A percentile compares a stretch with the other conserved stretches of the same genome.
Conservation (phyloP, 2,329 filamentous ascomycete species). For the Trichoderma harzianum region DNA sequence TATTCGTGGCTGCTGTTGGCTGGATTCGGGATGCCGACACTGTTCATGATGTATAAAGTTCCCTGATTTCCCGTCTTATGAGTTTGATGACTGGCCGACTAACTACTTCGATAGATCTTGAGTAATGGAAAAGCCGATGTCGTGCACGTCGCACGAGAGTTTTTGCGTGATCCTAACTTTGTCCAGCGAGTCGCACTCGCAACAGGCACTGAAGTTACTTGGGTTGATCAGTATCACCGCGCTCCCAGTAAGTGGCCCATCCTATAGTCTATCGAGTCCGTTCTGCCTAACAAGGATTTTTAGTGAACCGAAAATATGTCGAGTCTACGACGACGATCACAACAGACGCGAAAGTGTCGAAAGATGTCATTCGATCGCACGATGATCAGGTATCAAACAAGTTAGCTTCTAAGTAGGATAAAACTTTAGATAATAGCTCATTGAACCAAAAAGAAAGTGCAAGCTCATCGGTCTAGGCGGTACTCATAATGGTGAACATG, state of each 20-base stretch:
- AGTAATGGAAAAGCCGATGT: background rate
- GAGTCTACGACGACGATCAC: background rate
- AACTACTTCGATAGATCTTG: too few relatives aligned
- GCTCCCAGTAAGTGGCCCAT: background rate
- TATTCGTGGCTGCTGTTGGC: background rate
- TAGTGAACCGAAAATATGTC: background rate
- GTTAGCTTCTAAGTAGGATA: background rate
- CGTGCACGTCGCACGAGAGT: background rate
- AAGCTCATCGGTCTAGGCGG: background rate
- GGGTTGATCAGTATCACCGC: background rate
- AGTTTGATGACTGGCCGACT: background rate
- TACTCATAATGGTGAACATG: background rate
- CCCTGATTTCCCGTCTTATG: background rate
- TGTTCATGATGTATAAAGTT: background rate
- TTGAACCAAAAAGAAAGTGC: background rate
- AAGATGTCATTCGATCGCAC: background rate
- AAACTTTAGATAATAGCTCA: background rate
- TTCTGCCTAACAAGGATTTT: background rate
- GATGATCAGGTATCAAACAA: background rate
- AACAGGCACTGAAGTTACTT: background rate
- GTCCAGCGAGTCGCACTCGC: background rate
- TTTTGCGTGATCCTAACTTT: background rate
- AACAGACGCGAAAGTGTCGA: background rate
- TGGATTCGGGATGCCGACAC: background rate
- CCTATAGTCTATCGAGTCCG: background rate